Base-by-base conservation (phyloP, 306 rosid genomes). In the Prunus dulcis region DNA sequence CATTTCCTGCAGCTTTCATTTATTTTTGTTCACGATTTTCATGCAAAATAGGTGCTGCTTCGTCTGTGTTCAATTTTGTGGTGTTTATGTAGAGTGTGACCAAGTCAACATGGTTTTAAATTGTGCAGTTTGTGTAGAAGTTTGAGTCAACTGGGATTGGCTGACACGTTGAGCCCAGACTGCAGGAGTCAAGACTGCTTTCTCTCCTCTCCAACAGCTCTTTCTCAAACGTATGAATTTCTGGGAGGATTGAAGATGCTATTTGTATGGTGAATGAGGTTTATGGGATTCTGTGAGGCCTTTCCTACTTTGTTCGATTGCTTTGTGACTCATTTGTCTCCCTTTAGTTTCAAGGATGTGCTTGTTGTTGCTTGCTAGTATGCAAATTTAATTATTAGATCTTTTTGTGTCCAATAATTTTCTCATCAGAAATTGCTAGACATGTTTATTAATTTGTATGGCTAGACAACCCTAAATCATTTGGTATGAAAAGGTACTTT, bases 221-320 rank as follows among this genome's bases (percentile, higher is more conserved):
- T 82, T 80, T 86, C 77, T 64, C 77, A 73, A 38, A 38, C 72
- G 50, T 82, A 74, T 76, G 77, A 79, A 83, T 76, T 70, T 12
- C 43, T 77, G 79, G 86, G 71, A 82, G 76, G 82, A 71, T 67
- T 75, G 60, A 72, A 82, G 78, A 77, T 79, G 83, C 38, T 83
- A 79, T 70, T 69, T 88, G 80, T 87, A 76, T 69, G 84, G 81
- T 83, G 83, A 78, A 79, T 72, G 83, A 78, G 80, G 77, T 77
- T 71, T 79, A 43, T 13, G 67, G 68, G 32, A 30, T 78, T 77
- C 83, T 71, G 71, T 82, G 74, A 57, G 80, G 82, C 58, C 49
- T 74, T 76, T 61, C 82, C 74, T 78, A 62, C 74, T 55, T 52
- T 84, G 78, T 79, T 66, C 75, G 61, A 30, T 76, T 64, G 23